Conservation (phyloP, 129 eudicot species). For the Tagetes patula region DNA sequence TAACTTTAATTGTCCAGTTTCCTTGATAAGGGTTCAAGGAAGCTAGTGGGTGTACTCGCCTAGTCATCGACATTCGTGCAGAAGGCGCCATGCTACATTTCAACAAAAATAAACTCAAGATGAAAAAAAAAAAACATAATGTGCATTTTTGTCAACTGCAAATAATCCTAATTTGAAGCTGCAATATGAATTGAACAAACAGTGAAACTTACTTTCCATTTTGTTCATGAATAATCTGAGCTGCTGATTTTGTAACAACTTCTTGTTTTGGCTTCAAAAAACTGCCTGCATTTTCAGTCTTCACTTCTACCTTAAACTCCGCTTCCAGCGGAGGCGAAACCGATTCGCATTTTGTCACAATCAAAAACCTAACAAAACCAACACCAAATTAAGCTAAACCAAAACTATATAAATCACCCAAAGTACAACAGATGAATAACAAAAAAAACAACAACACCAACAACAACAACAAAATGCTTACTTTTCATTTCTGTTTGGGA, state of each 20-base stretch:
- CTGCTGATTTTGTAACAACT: constrained; percentile 73
- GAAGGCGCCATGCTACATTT: constrained; percentile 70
- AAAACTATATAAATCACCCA: not conserved
- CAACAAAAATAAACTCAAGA: not conserved
- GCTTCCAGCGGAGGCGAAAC: constrained; percentile 79
- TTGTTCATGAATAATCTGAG: constrained; percentile 86
- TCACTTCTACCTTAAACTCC: constrained; percentile 49
- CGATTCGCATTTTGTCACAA: constrained; percentile 76
- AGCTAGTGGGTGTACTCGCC: constrained; percentile 83
- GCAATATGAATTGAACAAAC: not conserved
- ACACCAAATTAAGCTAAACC: not conserved
- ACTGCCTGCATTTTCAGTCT: constrained; percentile 39
- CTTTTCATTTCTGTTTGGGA: constrained; percentile 86
- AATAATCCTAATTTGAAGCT: not conserved
- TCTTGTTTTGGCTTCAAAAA: constrained; percentile 60
- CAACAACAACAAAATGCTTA: constrained; percentile 7
- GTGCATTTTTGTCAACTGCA: not conserved
- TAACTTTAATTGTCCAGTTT: constrained; percentile 89
- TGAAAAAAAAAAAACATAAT: not conserved
- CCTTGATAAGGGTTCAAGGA: constrained; percentile 95
- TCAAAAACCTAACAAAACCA: constrained; percentile 55
- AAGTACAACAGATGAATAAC: not conserved
- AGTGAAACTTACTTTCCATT: constrained; percentile 61
- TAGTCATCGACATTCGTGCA: constrained; percentile 80
- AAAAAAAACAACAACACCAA: not conserved